Percentiles rank a stretch among this genome's conserved stretches.
Evolutionary conservation across 2,329 filamentous ascomycete species (phyloP).

Genomic region (Ceratocystis smalleyi): DNA sequence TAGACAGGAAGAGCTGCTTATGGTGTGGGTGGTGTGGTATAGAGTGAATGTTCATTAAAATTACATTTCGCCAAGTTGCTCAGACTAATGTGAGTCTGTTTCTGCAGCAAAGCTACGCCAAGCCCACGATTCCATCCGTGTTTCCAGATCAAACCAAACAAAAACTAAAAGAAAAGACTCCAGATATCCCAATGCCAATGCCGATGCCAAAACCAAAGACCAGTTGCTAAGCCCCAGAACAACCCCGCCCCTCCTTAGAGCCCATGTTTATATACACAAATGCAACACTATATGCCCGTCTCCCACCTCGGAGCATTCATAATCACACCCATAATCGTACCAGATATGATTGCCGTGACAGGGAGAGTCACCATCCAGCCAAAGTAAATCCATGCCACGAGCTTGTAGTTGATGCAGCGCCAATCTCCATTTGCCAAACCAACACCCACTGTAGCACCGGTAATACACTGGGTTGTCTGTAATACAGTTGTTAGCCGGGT

Average conservation of each 20-base stretch:
- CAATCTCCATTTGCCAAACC: constrained; percentile 35
- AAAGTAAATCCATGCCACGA: constrained; percentile 32
- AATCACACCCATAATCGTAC: constrained; percentile 38
- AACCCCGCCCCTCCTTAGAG: no score
- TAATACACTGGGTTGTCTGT: constrained; percentile 37
- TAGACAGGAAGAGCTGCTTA: not conserved
- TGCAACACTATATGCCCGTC: not conserved
- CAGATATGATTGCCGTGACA: constrained; percentile 34
- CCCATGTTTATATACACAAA: not conserved
- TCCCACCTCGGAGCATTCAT: constrained; percentile 35
- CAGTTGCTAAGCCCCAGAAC: not conserved
- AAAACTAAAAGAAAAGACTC: not conserved
- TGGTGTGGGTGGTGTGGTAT: not conserved
- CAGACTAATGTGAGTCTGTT: not conserved
- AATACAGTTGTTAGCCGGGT: not conserved
- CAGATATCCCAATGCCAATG: not conserved
- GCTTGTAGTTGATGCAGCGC: constrained; percentile 34
- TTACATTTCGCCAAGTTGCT: not conserved
- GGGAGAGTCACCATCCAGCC: constrained; percentile 39
- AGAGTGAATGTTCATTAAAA: not conserved
- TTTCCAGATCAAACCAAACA: not conserved
- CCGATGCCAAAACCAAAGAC: not conserved
- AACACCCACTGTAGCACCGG: constrained; percentile 36
- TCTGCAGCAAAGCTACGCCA: not conserved
- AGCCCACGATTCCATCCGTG: not conserved